Conservation (phyloP, 2,329 filamentous ascomycete genomes). For the Monosporascus sp. region DNA sequence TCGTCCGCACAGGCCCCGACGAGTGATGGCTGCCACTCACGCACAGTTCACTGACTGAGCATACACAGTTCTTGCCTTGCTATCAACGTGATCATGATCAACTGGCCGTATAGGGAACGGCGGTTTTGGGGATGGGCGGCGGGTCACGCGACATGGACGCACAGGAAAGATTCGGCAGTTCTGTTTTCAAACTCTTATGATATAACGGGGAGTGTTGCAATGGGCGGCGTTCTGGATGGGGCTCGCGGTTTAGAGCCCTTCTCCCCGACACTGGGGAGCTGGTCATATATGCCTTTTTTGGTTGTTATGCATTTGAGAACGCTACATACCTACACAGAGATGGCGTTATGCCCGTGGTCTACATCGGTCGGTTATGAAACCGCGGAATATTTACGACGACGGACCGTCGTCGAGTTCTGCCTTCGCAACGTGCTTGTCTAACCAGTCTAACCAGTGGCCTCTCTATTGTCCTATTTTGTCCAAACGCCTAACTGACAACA, state of each 20-base stretch:
- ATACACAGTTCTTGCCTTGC: slow-evolving; percentile 52
- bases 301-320: slow-evolving; percentile 13
- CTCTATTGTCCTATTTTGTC: too few species aligned
- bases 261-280: slow-evolving; percentile 22
- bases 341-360: background rate
- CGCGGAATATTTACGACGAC: too few species aligned
- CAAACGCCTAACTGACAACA: too few species aligned
- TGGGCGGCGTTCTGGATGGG: slow-evolving; percentile 29
- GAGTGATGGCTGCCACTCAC: too few species aligned
- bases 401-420: too few species aligned
- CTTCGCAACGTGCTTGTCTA: too few species aligned
- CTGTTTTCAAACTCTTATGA: slow-evolving; percentile 1
- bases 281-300: slow-evolving; percentile 13
- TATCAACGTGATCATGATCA: slow-evolving; percentile 56
- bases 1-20: background rate
- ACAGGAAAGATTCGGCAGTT: background rate
- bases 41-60: too few species aligned
- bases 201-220: slow-evolving; percentile 12
- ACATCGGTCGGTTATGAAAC: too few species aligned
- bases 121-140: background rate
- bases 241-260: slow-evolving; percentile 21
- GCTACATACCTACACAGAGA: slow-evolving; percentile 11
- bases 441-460: too few species aligned
- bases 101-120: slow-evolving; percentile 41
- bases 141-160: background rate